These are phyloP conservation scores for Serendipita sp. DNA, from an alignment of 768 basidiomycete genomes.

Conservation along the genomic window DNA sequence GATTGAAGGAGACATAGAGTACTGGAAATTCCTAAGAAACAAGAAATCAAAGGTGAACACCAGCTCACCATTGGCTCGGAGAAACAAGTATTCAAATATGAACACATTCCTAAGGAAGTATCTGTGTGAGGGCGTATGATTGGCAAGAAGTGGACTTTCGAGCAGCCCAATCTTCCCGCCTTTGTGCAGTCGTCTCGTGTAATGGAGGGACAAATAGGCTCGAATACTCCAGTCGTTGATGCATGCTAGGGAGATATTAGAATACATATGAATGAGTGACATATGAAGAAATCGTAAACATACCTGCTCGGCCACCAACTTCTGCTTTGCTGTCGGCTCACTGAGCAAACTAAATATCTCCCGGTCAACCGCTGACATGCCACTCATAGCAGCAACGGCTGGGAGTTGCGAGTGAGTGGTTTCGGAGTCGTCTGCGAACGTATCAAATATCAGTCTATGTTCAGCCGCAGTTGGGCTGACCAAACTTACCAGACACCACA, in stretches of 20 bases:
- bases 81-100: conserved; percentile 94
- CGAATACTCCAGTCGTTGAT: conserved; percentile 47
- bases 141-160: conserved; percentile 77
- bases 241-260: conserved; percentile 22
- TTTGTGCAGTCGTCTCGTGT: conserved; percentile 74
- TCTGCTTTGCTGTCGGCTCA: conserved; percentile 57
- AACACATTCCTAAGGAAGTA: conserved; percentile 78
- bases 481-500: conserved; percentile 32
- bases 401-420: conserved; percentile 23
- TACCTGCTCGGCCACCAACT: conserved; percentile 71
- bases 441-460: conserved; percentile 21
- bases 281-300: conserved; percentile 15
- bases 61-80: conserved; percentile 44
- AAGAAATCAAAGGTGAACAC: not conserved
- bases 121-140: conserved; percentile 88
- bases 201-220: conserved; percentile 75
- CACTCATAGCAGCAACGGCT: conserved; percentile 48
- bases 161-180: conserved; percentile 37
- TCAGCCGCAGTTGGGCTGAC: not conserved
- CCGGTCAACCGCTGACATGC: conserved; percentile 19
- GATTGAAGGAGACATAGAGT: conserved; percentile 75
- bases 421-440: conserved; percentile 23
- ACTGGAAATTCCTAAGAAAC: conserved; percentile 29
- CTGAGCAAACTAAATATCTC: conserved; percentile 67
- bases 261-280: too few relatives aligned